Evolutionary conservation across 1,284 basidiomycete species (phyloP).

Genomic region (Somion occarium): DNA sequence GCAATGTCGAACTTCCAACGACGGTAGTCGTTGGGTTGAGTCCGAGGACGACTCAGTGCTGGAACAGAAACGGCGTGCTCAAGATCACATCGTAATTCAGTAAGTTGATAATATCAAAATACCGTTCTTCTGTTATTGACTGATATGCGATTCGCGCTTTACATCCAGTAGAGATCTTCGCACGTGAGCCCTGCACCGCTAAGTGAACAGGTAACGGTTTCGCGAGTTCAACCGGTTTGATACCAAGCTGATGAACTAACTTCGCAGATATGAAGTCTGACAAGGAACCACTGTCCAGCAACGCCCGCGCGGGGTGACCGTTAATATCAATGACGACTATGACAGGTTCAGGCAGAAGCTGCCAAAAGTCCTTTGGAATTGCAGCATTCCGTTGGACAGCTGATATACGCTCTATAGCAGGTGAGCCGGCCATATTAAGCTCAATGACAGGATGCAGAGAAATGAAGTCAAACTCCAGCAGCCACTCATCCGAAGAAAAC

Average conservation of each 20-base stretch:
- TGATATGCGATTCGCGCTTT: slow-evolving; percentile 24
- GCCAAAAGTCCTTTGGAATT: slow-evolving; percentile 5
- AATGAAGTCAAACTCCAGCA: background rate
- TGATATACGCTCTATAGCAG: background rate
- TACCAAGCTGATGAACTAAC: slow-evolving; percentile 29
- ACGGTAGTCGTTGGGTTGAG: slow-evolving; percentile 20
- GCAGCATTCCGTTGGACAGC: slow-evolving; percentile 1
- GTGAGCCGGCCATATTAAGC: background rate
- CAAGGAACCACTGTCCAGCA: slow-evolving; percentile 33
- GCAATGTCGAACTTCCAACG: slow-evolving; percentile 14
- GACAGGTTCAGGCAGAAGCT: slow-evolving; percentile 25
- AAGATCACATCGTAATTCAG: slow-evolving; percentile 25
- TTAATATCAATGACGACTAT: slow-evolving; percentile 29
- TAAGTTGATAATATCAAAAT: slow-evolving; percentile 28
- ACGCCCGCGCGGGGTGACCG: slow-evolving; percentile 24
- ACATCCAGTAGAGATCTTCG: slow-evolving; percentile 25
- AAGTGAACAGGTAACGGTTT: slow-evolving; percentile 28
- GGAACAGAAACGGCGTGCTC: slow-evolving; percentile 25
- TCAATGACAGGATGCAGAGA: background rate
- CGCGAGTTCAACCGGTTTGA: slow-evolving; percentile 16
- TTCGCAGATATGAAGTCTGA: slow-evolving; percentile 35
- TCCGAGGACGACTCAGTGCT: slow-evolving; percentile 19
- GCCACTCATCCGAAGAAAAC: background rate
- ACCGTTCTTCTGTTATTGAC: slow-evolving; percentile 17
- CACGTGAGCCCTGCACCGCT: slow-evolving; percentile 27